phyloP scores from a whole-genome alignment of 1,139 yeast genomes.

The Kodamaea derodonti region DNA sequence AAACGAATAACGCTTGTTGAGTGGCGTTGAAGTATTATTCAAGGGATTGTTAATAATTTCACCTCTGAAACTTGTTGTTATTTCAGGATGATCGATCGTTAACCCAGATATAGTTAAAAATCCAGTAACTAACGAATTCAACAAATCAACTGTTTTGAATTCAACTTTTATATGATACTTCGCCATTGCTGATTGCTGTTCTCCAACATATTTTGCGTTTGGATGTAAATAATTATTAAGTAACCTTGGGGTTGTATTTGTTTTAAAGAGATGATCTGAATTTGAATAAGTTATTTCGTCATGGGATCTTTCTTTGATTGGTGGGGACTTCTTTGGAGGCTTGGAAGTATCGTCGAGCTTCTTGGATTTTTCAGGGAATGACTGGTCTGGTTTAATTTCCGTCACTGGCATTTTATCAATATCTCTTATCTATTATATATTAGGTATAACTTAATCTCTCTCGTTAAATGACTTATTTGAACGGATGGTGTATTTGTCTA shows the following conservation, averaged over 20 bases:
- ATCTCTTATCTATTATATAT: too few relatives aligned
- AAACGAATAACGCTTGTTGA: constrained; percentile 32
- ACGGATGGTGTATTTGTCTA: too few relatives aligned
- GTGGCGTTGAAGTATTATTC: constrained; percentile 27
- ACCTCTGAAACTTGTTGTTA: constrained; percentile 83
- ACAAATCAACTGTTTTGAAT: constrained; percentile 64
- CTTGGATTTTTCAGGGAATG: too few relatives aligned
- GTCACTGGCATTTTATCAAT: constrained; percentile 1
- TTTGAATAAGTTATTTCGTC: too few relatives aligned
- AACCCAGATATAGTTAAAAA: constrained; percentile 76
- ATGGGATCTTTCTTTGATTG: too few relatives aligned
- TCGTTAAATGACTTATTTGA: too few relatives aligned
- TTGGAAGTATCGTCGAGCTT: too few relatives aligned
- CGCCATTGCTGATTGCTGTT: constrained; percentile 68
- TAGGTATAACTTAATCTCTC: too few relatives aligned
- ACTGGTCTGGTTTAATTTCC: too few relatives aligned
- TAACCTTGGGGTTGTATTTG: constrained; percentile 1
- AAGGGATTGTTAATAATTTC: constrained; percentile 69
- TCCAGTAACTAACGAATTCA: constrained; percentile 64
- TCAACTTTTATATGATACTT: constrained; percentile 71
- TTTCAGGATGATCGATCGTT: constrained; percentile 71
- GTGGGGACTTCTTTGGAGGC: too few relatives aligned
- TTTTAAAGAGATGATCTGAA: not conserved
- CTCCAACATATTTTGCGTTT: constrained; percentile 62
- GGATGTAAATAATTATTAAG: constrained; percentile 50